A percentile compares a stretch with the other conserved stretches of the same genome.
Evolutionary conservation across 2,329 filamentous ascomycete genomes (phyloP).

Genomic region (Juglanconis sp.): DNA sequence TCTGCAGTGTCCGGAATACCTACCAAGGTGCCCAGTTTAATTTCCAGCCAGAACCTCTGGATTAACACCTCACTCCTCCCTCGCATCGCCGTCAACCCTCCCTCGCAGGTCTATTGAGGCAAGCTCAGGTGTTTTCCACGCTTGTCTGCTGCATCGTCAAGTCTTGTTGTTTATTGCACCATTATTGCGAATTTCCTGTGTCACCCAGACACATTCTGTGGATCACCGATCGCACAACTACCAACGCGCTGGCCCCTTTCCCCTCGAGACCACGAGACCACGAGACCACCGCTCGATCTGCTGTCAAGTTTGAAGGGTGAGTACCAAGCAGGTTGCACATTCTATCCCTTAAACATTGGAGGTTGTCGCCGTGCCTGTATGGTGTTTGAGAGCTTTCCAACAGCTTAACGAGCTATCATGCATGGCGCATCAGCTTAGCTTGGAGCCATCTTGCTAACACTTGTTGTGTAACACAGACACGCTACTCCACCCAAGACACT

Average conservation of each 20-base stretch:
- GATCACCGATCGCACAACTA: not conserved
- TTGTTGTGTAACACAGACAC: conserved; percentile 1
- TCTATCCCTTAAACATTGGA: not conserved
- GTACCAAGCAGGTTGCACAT: not conserved
- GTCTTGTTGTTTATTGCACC: not conserved
- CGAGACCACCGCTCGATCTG: not conserved
- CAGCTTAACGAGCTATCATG: not conserved
- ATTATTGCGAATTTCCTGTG: not conserved
- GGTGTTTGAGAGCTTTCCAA: not conserved
- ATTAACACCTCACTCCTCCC: conserved; percentile 8
- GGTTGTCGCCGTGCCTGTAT: not conserved
- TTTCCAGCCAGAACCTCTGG: conserved; percentile 11
- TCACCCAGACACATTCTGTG: not conserved
- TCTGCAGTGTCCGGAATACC: not conserved
- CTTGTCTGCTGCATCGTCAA: conserved; percentile 8
- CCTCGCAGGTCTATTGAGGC: conserved; percentile 7
- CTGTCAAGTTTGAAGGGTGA: not conserved
- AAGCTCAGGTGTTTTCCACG: conserved; percentile 1
- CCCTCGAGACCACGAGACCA: not conserved
- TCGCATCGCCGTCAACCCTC: not conserved
- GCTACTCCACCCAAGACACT: not conserved
- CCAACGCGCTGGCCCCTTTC: conserved; percentile 8
- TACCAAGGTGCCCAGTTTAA: conserved; percentile 14
- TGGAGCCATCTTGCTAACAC: conserved; percentile 9
- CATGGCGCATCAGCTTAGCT: conserved; percentile 4